phyloP scores from a whole-genome alignment of 352 stramenopile species.

The Blastocystis sp. region DNA sequence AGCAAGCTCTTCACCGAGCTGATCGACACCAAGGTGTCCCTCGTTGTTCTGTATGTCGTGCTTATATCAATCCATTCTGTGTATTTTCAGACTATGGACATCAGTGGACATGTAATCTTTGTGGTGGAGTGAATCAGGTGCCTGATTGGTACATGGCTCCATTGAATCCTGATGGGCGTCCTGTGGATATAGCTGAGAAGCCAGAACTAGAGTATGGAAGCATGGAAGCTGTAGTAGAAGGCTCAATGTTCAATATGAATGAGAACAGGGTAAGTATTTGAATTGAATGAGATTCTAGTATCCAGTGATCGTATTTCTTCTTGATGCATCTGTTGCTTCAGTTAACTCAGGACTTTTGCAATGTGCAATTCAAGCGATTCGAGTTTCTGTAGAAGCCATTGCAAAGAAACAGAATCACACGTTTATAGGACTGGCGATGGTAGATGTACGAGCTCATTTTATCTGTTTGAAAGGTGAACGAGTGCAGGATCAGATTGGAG shows the following conservation, averaged over 20 bases:
- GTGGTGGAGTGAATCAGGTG: not conserved
- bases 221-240: constrained; percentile 13
- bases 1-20: not conserved
- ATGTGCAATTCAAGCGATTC: not conserved
- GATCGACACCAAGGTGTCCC: constrained; percentile 21
- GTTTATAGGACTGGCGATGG: not conserved
- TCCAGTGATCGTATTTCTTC: not conserved
- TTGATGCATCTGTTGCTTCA: not conserved
- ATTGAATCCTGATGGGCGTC: not conserved
- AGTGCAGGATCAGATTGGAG: not conserved
- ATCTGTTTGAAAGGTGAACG: not conserved
- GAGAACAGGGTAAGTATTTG: not conserved
- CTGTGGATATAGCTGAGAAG: not conserved
- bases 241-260: not conserved
- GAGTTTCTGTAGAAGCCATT: not conserved
- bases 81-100: not conserved
- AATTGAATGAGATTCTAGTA: not conserved
- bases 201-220: constrained; percentile 11
- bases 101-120: constrained; percentile 13
- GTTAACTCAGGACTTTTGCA: constrained; percentile 12
- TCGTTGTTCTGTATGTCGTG: constrained; percentile 31
- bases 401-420: not conserved
- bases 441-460: constrained; percentile 13
- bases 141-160: constrained; percentile 6
- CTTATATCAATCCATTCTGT: constrained; percentile 23